Evolutionary conservation across 164 flowering plant species (phyloP).

Genomic region (Amborella trichopoda): DNA sequence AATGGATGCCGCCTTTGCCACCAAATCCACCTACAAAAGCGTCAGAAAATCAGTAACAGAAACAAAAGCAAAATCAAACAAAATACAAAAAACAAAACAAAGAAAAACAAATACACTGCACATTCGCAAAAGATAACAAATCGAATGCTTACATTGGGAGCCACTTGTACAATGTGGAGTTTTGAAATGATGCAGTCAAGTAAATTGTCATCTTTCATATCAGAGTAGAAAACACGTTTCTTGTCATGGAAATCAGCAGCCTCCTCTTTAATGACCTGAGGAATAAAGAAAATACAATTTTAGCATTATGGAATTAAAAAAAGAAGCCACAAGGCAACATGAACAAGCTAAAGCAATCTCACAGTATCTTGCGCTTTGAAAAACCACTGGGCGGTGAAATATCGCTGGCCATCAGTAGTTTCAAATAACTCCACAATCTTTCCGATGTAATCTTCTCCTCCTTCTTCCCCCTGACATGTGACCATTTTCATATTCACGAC

Average conservation of each 20-base stretch:
- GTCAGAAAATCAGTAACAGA: neutral
- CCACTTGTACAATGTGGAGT: constrained; percentile 24
- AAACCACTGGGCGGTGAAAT: constrained; percentile 71
- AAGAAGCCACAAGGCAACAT: neutral
- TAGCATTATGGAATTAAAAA: neutral
- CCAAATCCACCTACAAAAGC: constrained; percentile 26
- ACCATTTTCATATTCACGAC: neutral
- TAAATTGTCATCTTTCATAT: constrained; percentile 43
- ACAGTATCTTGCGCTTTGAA: constrained; percentile 69
- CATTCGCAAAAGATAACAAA: neutral
- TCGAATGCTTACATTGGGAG: constrained; percentile 21
- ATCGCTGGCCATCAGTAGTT: constrained; percentile 18
- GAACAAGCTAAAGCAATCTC: constrained; percentile 5
- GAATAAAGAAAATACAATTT: neutral
- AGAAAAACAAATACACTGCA: neutral
- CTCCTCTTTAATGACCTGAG: constrained; percentile 20
- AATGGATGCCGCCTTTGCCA: constrained; percentile 11
- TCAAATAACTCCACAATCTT: constrained; percentile 63
- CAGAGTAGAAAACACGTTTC: constrained; percentile 50
- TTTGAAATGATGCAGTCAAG: constrained; percentile 47
- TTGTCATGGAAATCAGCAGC: constrained; percentile 17
- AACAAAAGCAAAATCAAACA: neutral
- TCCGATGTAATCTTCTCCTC: constrained; percentile 30
- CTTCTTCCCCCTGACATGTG: constrained; percentile 35
- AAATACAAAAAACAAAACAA: neutral